Conservation (phyloP, 2,329 filamentous ascomycete species). For the Epichloe typhina region DNA sequence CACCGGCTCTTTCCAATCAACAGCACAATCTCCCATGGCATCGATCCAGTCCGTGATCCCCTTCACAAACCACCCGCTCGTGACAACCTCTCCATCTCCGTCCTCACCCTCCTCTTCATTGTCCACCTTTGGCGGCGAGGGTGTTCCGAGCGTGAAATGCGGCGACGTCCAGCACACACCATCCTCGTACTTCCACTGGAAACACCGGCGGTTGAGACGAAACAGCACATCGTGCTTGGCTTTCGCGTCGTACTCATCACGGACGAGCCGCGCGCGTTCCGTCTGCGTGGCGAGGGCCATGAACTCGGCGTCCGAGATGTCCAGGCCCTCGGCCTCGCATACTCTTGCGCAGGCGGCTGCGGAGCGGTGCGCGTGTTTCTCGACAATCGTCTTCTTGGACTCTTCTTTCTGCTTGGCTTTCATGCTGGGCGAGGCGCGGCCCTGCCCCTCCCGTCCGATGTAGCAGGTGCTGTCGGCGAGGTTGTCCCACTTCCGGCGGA, state of each 20-base stretch:
- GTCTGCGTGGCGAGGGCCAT: slow-evolving; percentile 15
- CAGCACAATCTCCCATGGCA: slow-evolving; percentile 28
- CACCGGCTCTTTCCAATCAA: slow-evolving; percentile 24
- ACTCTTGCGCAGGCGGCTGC: slow-evolving; percentile 34
- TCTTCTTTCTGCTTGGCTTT: slow-evolving; percentile 24
- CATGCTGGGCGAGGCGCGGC: slow-evolving; percentile 16
- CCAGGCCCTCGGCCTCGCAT: slow-evolving; percentile 29
- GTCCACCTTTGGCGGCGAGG: slow-evolving; percentile 12
- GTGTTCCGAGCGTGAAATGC: slow-evolving; percentile 31
- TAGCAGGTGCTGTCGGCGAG: slow-evolving; percentile 34
- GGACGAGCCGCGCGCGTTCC: slow-evolving; percentile 16
- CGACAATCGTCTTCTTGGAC: slow-evolving; percentile 25
- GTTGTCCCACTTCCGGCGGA: slow-evolving; percentile 39
- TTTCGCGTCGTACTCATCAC: slow-evolving; percentile 14
- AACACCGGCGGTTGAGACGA: slow-evolving; percentile 25
- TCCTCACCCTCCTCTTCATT: slow-evolving; percentile 3
- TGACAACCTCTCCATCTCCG: slow-evolving; percentile 16
- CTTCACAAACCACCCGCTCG: slow-evolving; percentile 32
- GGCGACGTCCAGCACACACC: slow-evolving; percentile 29
- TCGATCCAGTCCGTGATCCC: slow-evolving; percentile 35
- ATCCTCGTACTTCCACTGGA: slow-evolving; percentile 33
- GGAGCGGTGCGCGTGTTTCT: slow-evolving; percentile 32
- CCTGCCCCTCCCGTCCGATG: slow-evolving; percentile 25
- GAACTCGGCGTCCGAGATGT: slow-evolving; percentile 22
- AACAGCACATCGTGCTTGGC: slow-evolving; percentile 10